Conservation (phyloP, 2,329 filamentous ascomycete genomes). For the Hymenoscyphus albidus region DNA sequence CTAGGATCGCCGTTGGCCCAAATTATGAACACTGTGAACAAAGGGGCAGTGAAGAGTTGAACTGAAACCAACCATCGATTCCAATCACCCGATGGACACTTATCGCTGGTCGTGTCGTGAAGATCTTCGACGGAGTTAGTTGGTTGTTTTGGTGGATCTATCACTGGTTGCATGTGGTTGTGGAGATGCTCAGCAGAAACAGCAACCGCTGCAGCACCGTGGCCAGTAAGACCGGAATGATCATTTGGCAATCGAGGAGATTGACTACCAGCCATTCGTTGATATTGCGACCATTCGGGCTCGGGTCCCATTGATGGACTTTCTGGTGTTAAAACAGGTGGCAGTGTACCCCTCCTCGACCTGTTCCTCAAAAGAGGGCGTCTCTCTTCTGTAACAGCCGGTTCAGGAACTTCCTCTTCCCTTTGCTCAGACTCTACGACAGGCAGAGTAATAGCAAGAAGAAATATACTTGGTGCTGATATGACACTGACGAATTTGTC, state of each 20-base stretch:
- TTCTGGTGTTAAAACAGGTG: slow-evolving; percentile 26
- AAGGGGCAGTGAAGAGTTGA: slow-evolving; percentile 81
- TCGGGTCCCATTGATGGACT: slow-evolving; percentile 37
- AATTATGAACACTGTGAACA: slow-evolving; percentile 74
- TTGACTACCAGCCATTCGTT: slow-evolving; percentile 42
- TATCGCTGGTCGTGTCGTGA: slow-evolving; percentile 8
- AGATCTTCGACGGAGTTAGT: slow-evolving; percentile 12
- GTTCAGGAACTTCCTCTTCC: slow-evolving; percentile 37
- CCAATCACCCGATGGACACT: slow-evolving; percentile 51
- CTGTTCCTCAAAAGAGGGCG: slow-evolving; percentile 23
- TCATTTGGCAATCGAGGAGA: slow-evolving; percentile 21
- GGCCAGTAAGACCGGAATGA: slow-evolving; percentile 30
- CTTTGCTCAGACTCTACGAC: slow-evolving; percentile 73
- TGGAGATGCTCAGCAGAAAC: slow-evolving; percentile 30
- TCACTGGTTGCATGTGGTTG: slow-evolving; percentile 17
- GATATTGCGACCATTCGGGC: slow-evolving; percentile 58
- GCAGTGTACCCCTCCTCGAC: slow-evolving; percentile 18
- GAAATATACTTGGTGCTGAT: slow-evolving; percentile 84
- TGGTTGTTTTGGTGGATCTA: background rate
- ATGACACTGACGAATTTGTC: slow-evolving; percentile 77
- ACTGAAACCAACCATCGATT: slow-evolving; percentile 85
- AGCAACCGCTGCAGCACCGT: slow-evolving; percentile 36
- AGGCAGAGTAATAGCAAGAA: slow-evolving; percentile 85
- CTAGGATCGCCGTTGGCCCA: slow-evolving; percentile 67
- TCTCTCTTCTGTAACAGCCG: slow-evolving; percentile 16